Percentiles rank a stretch among this genome's conserved stretches.
Evolutionary conservation across 2,329 filamentous ascomycete species (phyloP).

Genomic region (Aspergillus sp.): DNA sequence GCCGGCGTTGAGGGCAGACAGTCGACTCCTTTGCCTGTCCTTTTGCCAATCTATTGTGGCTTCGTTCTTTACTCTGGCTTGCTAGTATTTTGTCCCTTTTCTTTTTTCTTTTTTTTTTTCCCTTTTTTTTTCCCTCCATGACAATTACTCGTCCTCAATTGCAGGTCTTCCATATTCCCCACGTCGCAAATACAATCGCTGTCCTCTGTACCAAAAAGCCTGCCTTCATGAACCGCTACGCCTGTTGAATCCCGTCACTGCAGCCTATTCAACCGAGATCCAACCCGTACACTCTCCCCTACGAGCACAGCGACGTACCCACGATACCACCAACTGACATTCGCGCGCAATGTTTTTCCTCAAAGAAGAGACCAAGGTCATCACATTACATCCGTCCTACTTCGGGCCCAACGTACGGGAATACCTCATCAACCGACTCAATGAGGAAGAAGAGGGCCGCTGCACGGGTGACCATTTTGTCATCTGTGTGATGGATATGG

Average conservation of each 20-base stretch:
- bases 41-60: constrained; percentile 1
- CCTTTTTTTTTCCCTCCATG: background rate
- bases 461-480: constrained; percentile 96
- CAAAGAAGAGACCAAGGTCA: constrained; percentile 88
- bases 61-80: background rate
- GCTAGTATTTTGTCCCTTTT: background rate
- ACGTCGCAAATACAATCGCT: background rate
- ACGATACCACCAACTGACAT: background rate
- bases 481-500: constrained; percentile 94
- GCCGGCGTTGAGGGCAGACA: background rate
- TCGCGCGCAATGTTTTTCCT: constrained; percentile 79
- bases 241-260: no score
- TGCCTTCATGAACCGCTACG: background rate
- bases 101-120: constrained; percentile 1
- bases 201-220: background rate
- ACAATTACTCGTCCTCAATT: background rate
- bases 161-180: background rate
- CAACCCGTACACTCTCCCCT: background rate
- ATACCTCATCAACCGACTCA: constrained; percentile 78
- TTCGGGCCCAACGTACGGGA: constrained; percentile 91
- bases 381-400: constrained; percentile 93
- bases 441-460: constrained; percentile 88
- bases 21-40: no score
- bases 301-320: background rate
- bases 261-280: no score